Evolutionary conservation across 169 alveolate species (phyloP).

Genomic region (Sarcocystis neurona): DNA sequence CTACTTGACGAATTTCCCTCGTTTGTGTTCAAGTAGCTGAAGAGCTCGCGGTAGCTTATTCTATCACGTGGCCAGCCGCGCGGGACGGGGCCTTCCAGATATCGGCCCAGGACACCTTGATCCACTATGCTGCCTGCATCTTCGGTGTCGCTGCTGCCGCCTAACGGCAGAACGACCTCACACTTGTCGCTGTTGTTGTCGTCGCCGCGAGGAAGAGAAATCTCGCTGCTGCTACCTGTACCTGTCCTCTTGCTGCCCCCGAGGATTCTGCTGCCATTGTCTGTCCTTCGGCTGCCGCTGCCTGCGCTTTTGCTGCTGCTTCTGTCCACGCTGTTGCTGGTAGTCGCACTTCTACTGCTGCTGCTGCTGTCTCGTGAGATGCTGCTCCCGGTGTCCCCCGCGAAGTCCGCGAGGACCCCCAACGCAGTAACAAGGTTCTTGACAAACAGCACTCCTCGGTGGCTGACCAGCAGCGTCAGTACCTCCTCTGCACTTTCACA

Average conservation of each 20-base stretch:
- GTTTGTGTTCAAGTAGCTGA: neutral
- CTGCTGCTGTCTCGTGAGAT: neutral
- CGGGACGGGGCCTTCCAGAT: conserved; percentile 15
- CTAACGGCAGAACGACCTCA: too few relatives aligned
- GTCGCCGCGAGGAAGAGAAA: neutral
- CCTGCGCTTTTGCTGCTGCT: conserved; percentile 12
- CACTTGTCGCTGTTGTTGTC: neutral
- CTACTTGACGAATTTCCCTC: conserved; percentile 23
- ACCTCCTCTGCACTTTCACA: conserved; percentile 62
- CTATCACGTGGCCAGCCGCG: conserved; percentile 38
- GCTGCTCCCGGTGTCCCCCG: neutral
- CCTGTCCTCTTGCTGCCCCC: too few relatives aligned
- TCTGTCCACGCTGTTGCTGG: neutral
- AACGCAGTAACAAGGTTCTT: conserved; percentile 71
- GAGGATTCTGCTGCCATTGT: too few relatives aligned
- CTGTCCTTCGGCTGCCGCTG: conserved; percentile 30
- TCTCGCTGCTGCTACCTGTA: neutral
- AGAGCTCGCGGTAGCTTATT: neutral
- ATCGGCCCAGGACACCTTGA: neutral
- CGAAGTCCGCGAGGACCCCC: conserved; percentile 48
- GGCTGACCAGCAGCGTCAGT: conserved; percentile 66
- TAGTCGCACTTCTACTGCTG: neutral
- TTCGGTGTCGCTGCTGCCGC: conserved; percentile 33
- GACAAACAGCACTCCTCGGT: conserved; percentile 71
- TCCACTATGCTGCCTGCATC: conserved; percentile 4